These are phyloP conservation scores for Aspergillus flavus DNA, from an alignment of 2,329 filamentous ascomycete species.

Conservation along the genomic window DNA sequence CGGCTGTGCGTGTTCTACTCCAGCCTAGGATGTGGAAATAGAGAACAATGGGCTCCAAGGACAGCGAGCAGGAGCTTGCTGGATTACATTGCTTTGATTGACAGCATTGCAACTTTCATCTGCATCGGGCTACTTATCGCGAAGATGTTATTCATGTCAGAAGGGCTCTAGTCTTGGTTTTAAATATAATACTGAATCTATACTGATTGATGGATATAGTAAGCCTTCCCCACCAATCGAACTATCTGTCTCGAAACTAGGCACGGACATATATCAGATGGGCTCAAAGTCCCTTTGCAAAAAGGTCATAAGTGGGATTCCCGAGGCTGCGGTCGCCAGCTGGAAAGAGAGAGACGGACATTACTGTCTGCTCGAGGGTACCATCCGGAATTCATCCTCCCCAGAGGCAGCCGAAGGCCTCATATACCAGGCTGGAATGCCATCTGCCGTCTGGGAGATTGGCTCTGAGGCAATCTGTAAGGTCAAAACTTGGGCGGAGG, in stretches of 20 bases:
- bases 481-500: slow-evolving; percentile 17
- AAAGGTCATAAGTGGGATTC: slow-evolving; percentile 5
- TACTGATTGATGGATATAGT: neutral
- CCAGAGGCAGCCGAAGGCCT: slow-evolving; percentile 3
- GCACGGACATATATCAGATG: slow-evolving; percentile 10
- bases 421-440: slow-evolving; percentile 14
- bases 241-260: slow-evolving; percentile 1
- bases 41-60: too few species aligned
- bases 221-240: neutral
- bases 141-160: too few species aligned
- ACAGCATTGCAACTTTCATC: too few species aligned
- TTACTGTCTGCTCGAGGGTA: slow-evolving; percentile 1
- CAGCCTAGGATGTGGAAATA: too few species aligned
- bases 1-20: too few species aligned
- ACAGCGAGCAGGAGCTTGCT: too few species aligned
- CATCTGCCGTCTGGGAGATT: slow-evolving; percentile 16
- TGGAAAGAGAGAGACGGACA: slow-evolving; percentile 6
- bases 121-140: too few species aligned
- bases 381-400: neutral
- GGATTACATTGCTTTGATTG: too few species aligned
- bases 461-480: slow-evolving; percentile 15
- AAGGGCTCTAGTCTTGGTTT: too few species aligned
- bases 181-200: too few species aligned
- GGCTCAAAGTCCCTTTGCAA: slow-evolving; percentile 15
- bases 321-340: slow-evolving; percentile 1